Evolutionary conservation across 1,139 yeast species (phyloP).

Genomic region (Taphrina deformans): DNA sequence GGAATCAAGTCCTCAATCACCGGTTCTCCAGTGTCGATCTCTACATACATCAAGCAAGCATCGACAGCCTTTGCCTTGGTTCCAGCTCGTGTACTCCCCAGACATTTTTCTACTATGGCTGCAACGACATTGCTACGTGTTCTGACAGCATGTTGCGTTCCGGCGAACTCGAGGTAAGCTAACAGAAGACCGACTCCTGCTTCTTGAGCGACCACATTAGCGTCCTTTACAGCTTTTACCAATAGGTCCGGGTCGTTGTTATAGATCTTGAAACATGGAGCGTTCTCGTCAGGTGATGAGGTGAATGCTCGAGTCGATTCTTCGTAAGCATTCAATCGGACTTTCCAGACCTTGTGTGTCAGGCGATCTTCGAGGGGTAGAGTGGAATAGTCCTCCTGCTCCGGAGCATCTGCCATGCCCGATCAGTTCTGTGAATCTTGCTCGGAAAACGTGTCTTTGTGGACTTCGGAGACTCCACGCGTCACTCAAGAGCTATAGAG

Average conservation of each 20-base stretch:
- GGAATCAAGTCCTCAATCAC: slow-evolving; percentile 71
- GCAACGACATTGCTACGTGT: slow-evolving; percentile 34
- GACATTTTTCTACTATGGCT: slow-evolving; percentile 60
- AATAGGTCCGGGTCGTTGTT: slow-evolving; percentile 54
- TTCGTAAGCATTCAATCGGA: slow-evolving; percentile 74
- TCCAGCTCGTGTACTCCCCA: slow-evolving; percentile 71
- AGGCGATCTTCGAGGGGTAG: slow-evolving; percentile 68
- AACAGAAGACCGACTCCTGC: slow-evolving; percentile 63
- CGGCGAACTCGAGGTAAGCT: slow-evolving; percentile 63
- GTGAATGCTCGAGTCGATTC: slow-evolving; percentile 60
- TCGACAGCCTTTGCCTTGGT: slow-evolving; percentile 69
- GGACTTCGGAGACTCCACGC: too few species aligned
- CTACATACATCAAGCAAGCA: slow-evolving; percentile 62
- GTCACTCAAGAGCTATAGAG: too few species aligned
- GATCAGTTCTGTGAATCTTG: background rate
- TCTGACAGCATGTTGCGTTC: slow-evolving; percentile 48
- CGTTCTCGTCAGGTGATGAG: slow-evolving; percentile 57
- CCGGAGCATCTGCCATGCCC: slow-evolving; percentile 31
- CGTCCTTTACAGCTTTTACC: slow-evolving; percentile 65
- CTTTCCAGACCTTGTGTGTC: slow-evolving; percentile 86
- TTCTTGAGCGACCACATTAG: slow-evolving; percentile 92
- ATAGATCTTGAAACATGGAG: slow-evolving; percentile 56
- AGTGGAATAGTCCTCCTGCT: slow-evolving; percentile 56
- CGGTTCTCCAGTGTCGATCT: slow-evolving; percentile 64
- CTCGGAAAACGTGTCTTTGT: too few species aligned